Conservation (phyloP, 164 flowering plant species). For the Hamamelis virginiana region DNA sequence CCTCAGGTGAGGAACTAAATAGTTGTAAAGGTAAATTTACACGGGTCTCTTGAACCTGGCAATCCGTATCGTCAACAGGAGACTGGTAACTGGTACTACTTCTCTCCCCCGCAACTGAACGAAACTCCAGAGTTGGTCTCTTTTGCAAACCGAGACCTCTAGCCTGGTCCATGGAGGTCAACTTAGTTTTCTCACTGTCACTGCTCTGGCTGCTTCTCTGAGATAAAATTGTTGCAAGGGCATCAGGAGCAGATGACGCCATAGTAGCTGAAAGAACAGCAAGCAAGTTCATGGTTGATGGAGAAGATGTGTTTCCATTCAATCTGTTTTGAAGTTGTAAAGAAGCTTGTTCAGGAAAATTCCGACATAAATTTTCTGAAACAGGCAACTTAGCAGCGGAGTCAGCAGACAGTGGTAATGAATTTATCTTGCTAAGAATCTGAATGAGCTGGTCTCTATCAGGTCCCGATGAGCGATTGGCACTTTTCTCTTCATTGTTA, state of each 20-base stretch:
- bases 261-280: conserved; percentile 60
- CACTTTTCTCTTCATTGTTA: conserved; percentile 34
- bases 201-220: conserved; percentile 46
- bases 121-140: conserved; percentile 29
- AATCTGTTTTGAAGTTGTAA: conserved; percentile 31
- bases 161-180: conserved; percentile 31
- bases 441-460: conserved; percentile 65
- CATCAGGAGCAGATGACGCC: conserved; percentile 44
- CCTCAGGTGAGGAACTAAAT: conserved; percentile 68
- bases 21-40: conserved; percentile 65
- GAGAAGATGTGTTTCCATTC: conserved; percentile 39
- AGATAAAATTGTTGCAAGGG: conserved; percentile 35
- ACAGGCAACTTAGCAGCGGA: conserved; percentile 41
- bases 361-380: conserved; percentile 31
- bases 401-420: conserved; percentile 51
- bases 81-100: conserved; percentile 54
- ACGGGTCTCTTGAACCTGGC: conserved; percentile 41
- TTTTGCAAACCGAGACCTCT: conserved; percentile 27
- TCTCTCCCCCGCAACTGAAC: conserved; percentile 48
- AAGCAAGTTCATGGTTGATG: conserved; percentile 66
- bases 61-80: conserved; percentile 55
- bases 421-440: conserved; percentile 70
- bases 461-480: conserved; percentile 31
- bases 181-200: conserved; percentile 48
- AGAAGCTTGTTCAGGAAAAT: conserved; percentile 29